Conservation (phyloP, 2,329 filamentous ascomycete genomes). For the Fusarium goolgardi region DNA sequence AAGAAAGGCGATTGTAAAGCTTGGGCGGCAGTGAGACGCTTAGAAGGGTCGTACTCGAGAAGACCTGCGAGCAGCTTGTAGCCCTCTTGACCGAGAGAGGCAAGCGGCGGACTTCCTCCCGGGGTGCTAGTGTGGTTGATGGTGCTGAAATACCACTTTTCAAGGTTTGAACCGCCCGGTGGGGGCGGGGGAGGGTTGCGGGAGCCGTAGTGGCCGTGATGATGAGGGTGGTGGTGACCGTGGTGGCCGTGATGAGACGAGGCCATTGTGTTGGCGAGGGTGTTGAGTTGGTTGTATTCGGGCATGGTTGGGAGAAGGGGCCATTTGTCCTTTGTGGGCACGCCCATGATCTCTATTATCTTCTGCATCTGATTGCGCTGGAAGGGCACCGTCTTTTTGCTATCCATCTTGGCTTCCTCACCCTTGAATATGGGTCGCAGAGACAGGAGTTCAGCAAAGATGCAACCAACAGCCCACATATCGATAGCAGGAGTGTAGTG, state of each 20-base stretch:
- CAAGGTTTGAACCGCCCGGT: constrained; percentile 65
- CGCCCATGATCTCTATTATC: constrained; percentile 94
- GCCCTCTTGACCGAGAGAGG: constrained; percentile 78
- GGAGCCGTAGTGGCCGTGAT: constrained; percentile 54
- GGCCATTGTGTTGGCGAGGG: constrained; percentile 63
- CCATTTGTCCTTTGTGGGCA: constrained; percentile 91
- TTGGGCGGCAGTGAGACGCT: constrained; percentile 85
- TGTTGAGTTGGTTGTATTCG: constrained; percentile 79
- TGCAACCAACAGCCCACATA: constrained; percentile 97
- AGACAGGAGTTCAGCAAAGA: constrained; percentile 93
- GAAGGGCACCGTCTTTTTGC: constrained; percentile 96
- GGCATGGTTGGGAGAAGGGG: constrained; percentile 86
- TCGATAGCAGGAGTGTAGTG: constrained; percentile 98
- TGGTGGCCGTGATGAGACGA: constrained; percentile 56
- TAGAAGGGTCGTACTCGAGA: constrained; percentile 92
- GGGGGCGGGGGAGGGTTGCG: constrained; percentile 54
- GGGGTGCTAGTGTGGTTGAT: constrained; percentile 66
- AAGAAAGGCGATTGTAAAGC: constrained; percentile 95
- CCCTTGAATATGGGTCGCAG: constrained; percentile 97
- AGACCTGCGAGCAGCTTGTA: constrained; percentile 84
- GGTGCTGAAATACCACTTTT: constrained; percentile 83
- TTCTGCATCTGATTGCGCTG: constrained; percentile 99
- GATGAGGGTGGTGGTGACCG: constrained; percentile 59
- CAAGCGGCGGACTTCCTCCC: constrained; percentile 55
- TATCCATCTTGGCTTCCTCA: constrained; percentile 98